Percentiles rank a stretch among this genome's conserved stretches.
Conservation (phyloP, 176 grass and related monocot genomes). For the Rhipidocladum racemiflorum region DNA sequence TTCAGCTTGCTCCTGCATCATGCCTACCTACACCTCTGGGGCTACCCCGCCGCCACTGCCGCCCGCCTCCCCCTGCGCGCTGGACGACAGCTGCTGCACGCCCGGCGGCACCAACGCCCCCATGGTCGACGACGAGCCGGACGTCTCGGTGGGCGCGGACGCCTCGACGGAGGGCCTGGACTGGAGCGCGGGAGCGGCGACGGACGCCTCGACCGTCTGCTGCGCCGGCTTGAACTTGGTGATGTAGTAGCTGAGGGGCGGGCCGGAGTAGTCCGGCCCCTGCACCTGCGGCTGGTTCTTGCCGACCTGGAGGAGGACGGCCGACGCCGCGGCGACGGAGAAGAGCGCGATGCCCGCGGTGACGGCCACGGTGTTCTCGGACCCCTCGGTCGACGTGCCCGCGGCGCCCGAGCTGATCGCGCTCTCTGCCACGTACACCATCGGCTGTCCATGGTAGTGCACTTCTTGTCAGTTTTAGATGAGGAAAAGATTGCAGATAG, state of each 20-base stretch:
- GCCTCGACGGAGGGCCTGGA: conserved; percentile 32
- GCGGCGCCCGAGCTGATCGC: conserved; percentile 74
- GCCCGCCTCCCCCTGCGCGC: neutral
- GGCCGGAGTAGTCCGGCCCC: conserved; percentile 52
- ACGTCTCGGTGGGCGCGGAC: conserved; percentile 7
- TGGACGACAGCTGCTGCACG: neutral
- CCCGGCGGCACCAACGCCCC: neutral
- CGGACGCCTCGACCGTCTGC: conserved; percentile 29
- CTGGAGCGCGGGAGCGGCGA: neutral
- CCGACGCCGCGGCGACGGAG: conserved; percentile 51
- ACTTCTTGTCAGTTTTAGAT: neutral
- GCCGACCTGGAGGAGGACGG: conserved; percentile 70
- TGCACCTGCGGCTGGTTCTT: conserved; percentile 58
- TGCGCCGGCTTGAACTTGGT: conserved; percentile 44
- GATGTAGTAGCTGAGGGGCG: conserved; percentile 95
- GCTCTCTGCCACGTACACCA: conserved; percentile 84
- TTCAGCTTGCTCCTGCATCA: neutral
- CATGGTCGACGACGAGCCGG: neutral
- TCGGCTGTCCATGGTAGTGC: conserved; percentile 43
- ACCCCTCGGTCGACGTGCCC: conserved; percentile 66
- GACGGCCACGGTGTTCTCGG: conserved; percentile 78
- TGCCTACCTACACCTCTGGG: neutral
- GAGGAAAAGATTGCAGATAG: neutral
- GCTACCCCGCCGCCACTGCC: neutral
- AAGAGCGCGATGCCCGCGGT: conserved; percentile 56